Conservation (phyloP, 768 basidiomycete species). For the Gautieria morchelliformis region DNA sequence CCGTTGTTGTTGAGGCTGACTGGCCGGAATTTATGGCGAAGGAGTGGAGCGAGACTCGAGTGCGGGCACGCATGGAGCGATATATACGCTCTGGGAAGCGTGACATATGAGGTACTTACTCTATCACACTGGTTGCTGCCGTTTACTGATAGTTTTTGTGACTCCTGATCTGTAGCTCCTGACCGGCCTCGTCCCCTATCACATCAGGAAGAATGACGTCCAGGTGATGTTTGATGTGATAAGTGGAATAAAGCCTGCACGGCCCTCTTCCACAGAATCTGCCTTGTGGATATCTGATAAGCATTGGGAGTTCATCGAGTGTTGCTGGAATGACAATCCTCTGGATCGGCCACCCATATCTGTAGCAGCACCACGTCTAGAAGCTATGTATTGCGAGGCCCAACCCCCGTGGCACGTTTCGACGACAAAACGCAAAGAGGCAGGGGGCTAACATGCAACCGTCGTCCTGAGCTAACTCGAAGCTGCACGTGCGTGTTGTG, state of each 20-base stretch:
- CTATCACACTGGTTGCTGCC: background rate
- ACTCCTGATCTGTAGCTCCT: background rate
- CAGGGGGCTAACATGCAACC: background rate
- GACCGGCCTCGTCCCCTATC: background rate
- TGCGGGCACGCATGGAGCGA: background rate
- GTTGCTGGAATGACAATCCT: conserved; percentile 2
- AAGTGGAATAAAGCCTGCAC: background rate
- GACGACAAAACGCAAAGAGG: background rate
- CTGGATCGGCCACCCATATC: conserved; percentile 2
- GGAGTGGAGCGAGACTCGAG: no score
- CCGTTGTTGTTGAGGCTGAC: no score
- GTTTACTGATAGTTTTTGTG: background rate
- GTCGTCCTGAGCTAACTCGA: background rate
- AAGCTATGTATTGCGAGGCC: background rate
- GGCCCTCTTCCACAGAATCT: background rate
- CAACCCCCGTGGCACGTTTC: background rate
- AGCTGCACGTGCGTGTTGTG: no score
- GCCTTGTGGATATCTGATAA: background rate
- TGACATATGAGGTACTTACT: background rate
- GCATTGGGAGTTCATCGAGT: conserved; percentile 2
- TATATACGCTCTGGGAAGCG: background rate
- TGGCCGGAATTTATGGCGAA: no score
- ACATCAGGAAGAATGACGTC: background rate
- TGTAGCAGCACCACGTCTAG: background rate
- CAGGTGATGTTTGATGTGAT: background rate